Base-by-base conservation (phyloP, 2,329 filamentous ascomycete genomes). In the Colletotrichum sp. region DNA sequence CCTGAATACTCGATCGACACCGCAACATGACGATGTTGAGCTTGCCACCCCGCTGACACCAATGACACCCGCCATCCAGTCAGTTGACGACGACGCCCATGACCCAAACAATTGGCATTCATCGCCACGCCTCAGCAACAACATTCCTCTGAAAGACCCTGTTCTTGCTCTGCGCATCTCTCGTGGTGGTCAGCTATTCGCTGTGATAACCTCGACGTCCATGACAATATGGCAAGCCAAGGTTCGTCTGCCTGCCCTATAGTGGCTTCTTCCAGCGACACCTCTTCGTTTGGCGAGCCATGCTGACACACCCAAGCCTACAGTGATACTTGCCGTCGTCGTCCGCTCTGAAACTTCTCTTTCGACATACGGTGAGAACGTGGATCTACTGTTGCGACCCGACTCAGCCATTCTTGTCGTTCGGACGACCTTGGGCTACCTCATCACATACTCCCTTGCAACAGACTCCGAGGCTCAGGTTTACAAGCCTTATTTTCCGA, bases 161-260 rank as follows among this genome's bases (percentile, higher is more conserved):
- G 92, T 98, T 71, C 87, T 95, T 77, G 94, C 95, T 8, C 88
- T 98, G 70, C 92, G 93, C 78, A 91, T 96, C 55, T 95, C 96
- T 3, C 92, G 96, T 60, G 93, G 91, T 72, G 96, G 96, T 55
- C 94, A 96, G 81, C 87, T 92, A 77, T 98, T 99, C 85, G 95
- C 95, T 68, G 95, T 95, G 63, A 95, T 98, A 82, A 98, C 96
- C 1, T 88, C 91, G 7, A 95, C 95, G 3, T 94, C 95, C 15
- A 92, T 99, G 84, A 95, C 95, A n/a, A 90, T 99, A 79, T 99
- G 97, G 97, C 97, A 99, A 87, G 96, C 95, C 71, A 96, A 96
- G 90, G 95, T 96, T 89, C 76, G 88, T 81, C 59, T 34, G 63
- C 65, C 36, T 59, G 8, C 59, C 21, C 30, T 69, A 39, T 36